phyloP scores from a whole-genome alignment of 306 rosid genomes.

The Lathyrus aphaca region DNA sequence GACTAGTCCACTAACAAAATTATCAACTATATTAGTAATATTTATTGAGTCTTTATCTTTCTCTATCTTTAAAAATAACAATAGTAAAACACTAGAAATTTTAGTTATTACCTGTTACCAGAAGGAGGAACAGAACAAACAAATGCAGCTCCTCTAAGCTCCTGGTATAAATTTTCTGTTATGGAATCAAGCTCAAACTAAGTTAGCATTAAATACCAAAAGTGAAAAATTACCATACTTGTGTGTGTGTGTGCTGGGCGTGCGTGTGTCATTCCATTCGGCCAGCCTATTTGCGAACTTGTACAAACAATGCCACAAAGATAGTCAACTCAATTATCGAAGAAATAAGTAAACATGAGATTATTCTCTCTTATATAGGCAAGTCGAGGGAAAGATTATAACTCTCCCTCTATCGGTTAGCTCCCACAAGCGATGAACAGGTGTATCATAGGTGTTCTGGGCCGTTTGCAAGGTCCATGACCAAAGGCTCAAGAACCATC shows the following conservation, averaged over 20 bases:
- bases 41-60: conserved; percentile 16
- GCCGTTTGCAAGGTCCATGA: too few species aligned
- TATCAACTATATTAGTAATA: conserved; percentile 34
- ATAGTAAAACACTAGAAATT: conserved; percentile 1
- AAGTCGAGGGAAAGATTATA: too few species aligned
- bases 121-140: conserved; percentile 95
- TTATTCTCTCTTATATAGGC: not conserved
- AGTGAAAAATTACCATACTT: not conserved
- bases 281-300: not conserved
- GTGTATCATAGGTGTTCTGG: too few species aligned
- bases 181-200: conserved; percentile 41
- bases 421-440: too few species aligned
- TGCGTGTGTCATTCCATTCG: not conserved
- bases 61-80: not conserved
- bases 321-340: conserved; percentile 2
- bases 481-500: too few species aligned
- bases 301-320: conserved; percentile 1
- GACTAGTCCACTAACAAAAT: conserved; percentile 69
- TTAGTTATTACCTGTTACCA: conserved; percentile 73
- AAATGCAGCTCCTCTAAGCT: conserved; percentile 70
- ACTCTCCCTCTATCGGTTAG: too few species aligned
- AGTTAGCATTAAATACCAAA: conserved; percentile 31
- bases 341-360: not conserved
- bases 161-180: conserved; percentile 50
- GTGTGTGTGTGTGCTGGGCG: too few species aligned